phyloP scores from a whole-genome alignment of 164 flowering plant genomes.

The Umbellularia californica region DNA sequence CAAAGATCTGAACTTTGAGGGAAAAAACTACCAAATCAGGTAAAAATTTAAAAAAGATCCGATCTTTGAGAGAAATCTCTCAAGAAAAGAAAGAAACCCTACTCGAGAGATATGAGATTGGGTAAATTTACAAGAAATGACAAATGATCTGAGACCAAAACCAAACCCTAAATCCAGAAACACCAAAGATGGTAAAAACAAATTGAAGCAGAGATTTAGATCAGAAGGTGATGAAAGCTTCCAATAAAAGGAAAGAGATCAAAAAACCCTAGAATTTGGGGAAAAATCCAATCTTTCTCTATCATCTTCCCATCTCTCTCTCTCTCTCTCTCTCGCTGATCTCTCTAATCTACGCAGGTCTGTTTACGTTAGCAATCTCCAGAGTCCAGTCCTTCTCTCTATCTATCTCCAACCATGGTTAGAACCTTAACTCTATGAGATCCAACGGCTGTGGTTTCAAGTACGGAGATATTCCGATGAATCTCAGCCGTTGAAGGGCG shows the following conservation, averaged over 20 bases:
- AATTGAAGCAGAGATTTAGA: not conserved
- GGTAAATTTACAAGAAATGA: not conserved
- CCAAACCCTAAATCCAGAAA: not conserved
- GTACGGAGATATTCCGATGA: slow-evolving; percentile 21
- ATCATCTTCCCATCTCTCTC: not conserved
- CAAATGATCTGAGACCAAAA: not conserved
- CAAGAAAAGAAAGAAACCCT: not conserved
- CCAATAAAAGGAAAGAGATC: not conserved
- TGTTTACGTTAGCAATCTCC: not conserved
- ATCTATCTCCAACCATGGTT: slow-evolving; percentile 21
- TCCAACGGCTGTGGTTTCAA: slow-evolving; percentile 5
- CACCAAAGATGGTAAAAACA: not conserved
- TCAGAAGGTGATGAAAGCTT: not conserved
- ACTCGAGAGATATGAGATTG: not conserved
- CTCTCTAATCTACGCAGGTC: not conserved
- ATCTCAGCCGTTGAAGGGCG: slow-evolving; percentile 28
- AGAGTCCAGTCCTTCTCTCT: not conserved
- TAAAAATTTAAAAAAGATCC: too few relatives aligned
- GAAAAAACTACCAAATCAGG: not conserved
- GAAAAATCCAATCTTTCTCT: not conserved
- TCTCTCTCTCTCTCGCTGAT: slow-evolving; percentile 12
- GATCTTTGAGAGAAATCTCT: not conserved
- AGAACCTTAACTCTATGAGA: slow-evolving; percentile 22
- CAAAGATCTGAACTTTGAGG: not conserved
- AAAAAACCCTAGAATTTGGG: not conserved